A percentile compares a stretch with the other conserved stretches of the same genome.
phyloP scores from a whole-genome alignment of 139 green algal genomes.

The Chlorella vulgaris region DNA sequence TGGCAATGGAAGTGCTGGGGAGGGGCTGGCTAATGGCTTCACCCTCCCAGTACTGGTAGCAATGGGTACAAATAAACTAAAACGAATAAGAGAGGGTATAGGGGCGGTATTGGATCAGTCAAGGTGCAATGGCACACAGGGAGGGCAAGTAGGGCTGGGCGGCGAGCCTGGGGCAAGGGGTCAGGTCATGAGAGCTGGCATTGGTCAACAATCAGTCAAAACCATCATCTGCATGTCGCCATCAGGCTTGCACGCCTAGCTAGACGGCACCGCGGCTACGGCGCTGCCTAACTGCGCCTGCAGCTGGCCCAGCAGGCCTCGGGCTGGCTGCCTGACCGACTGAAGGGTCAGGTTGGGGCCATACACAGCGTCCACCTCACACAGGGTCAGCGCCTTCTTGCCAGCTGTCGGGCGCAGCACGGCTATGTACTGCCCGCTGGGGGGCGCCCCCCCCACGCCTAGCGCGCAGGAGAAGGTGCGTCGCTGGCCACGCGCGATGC shows the following conservation, averaged over 20 bases:
- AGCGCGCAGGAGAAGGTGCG: background rate
- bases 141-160: background rate
- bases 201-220: too few relatives aligned
- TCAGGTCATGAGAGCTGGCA: too few relatives aligned
- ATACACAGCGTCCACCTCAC: slow-evolving; percentile 21
- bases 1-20: too few relatives aligned
- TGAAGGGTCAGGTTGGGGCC: background rate
- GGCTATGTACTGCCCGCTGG: background rate
- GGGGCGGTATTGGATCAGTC: background rate
- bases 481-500: background rate
- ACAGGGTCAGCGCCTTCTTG: slow-evolving; percentile 1
- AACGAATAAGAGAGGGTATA: background rate
- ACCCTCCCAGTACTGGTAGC: background rate
- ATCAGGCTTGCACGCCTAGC: too few relatives aligned
- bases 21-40: too few relatives aligned
- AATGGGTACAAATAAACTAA: background rate
- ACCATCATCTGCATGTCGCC: too few relatives aligned
- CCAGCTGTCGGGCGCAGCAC: background rate
- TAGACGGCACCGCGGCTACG: too few relatives aligned
- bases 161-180: background rate
- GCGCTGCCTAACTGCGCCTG: too few relatives aligned
- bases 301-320: too few relatives aligned
- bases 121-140: background rate
- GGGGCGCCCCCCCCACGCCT: background rate
- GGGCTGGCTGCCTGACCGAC: background rate